A percentile compares a stretch with the other conserved stretches of the same genome.
Evolutionary conservation across 768 basidiomycete genomes (phyloP).

Genomic region (Russula brevipes): DNA sequence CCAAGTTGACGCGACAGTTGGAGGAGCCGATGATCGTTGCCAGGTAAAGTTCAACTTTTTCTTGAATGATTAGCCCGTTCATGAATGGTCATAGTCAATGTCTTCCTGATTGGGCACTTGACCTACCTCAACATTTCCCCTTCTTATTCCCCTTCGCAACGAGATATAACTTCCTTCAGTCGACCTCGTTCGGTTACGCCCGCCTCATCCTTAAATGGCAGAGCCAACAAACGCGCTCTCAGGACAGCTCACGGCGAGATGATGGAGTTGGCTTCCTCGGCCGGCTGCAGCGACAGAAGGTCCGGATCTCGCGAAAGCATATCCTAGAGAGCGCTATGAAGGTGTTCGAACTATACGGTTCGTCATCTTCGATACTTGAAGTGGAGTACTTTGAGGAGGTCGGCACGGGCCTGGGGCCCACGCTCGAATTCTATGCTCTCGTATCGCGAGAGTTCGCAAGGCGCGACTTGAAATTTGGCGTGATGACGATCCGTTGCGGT

Average conservation of each 20-base stretch:
- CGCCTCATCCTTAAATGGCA: constrained; percentile 94
- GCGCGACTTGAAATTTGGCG: constrained; percentile 88
- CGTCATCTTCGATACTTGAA: constrained; percentile 88
- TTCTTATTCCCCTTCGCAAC: constrained; percentile 99
- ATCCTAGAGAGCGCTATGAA: constrained; percentile 95
- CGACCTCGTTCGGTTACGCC: constrained; percentile 95
- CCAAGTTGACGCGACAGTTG: constrained; percentile 93
- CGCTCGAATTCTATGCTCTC: constrained; percentile 96
- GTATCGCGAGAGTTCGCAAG: constrained; percentile 94
- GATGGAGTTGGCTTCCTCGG: constrained; percentile 92
- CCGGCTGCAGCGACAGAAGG: constrained; percentile 90
- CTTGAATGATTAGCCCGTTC: not conserved
- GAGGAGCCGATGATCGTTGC: constrained; percentile 99
- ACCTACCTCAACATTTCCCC: constrained; percentile 93
- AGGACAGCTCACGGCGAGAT: constrained; percentile 76
- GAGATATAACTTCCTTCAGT: constrained; percentile 94
- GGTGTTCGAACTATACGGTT: constrained; percentile 94
- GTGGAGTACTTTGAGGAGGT: constrained; percentile 99
- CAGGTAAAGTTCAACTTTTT: constrained; percentile 48
- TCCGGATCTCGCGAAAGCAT: constrained; percentile 91
- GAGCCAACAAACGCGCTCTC: constrained; percentile 74
- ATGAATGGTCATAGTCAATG: constrained; percentile 59
- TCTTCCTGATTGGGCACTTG: constrained; percentile 94
- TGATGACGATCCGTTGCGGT: constrained; percentile 61
- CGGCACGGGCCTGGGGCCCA: constrained; percentile 95